Conservation (phyloP, 164 flowering plant genomes). For the Cinnamomum chago region DNA sequence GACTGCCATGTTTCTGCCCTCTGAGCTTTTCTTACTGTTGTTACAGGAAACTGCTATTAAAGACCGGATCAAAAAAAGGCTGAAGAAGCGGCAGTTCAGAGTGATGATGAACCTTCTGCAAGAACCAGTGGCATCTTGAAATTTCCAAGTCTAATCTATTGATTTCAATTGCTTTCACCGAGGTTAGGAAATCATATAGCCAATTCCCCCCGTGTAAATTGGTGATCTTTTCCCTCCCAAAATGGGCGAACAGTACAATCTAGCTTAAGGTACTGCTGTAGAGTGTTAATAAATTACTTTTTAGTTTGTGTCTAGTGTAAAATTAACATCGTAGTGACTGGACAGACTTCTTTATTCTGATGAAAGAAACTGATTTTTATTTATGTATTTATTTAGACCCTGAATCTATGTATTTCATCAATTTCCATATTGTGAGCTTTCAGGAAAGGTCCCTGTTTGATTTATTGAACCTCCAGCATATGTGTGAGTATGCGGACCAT, state of each 20-base stretch:
- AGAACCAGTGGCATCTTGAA: conserved; percentile 3
- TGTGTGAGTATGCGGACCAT: too few species aligned
- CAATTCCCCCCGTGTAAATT: not conserved
- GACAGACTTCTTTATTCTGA: not conserved
- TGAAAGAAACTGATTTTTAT: not conserved
- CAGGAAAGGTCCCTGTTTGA: too few species aligned
- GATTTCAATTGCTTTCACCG: not conserved
- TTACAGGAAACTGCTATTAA: conserved; percentile 27
- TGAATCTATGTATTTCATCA: too few species aligned
- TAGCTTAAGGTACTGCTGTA: not conserved
- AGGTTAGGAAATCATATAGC: not conserved
- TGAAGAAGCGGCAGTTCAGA: conserved; percentile 16
- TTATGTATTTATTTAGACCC: too few species aligned
- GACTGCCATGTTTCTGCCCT: too few species aligned
- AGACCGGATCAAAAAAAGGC: conserved; percentile 28
- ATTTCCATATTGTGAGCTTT: too few species aligned
- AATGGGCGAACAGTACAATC: not conserved
- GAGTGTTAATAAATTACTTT: not conserved
- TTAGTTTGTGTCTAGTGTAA: not conserved
- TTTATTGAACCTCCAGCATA: too few species aligned
- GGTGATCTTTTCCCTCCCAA: conserved; percentile 5
- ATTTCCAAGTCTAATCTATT: not conserved
- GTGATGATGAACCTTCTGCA: conserved; percentile 7
- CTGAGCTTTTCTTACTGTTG: not conserved
- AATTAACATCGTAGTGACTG: not conserved